phyloP scores from a whole-genome alignment of 1,284 basidiomycete species.

The Ustilago trichophora region DNA sequence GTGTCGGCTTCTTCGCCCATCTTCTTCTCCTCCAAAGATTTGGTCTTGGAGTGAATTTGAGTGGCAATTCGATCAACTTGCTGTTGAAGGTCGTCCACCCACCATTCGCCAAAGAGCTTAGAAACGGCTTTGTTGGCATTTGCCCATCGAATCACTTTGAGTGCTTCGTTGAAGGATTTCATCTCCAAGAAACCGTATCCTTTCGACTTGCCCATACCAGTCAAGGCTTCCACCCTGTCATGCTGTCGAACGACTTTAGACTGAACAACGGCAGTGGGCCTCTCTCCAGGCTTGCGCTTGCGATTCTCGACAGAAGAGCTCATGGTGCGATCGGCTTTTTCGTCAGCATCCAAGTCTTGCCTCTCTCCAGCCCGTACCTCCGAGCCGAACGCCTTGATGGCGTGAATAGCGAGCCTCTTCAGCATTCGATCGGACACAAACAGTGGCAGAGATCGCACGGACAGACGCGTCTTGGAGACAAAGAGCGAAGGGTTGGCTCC shows the following conservation, averaged over 20 bases:
- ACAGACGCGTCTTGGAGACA: slow-evolving; percentile 91
- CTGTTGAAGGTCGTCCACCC: slow-evolving; percentile 54
- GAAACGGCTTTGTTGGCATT: slow-evolving; percentile 77
- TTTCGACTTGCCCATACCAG: slow-evolving; percentile 83
- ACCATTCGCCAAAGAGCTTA: slow-evolving; percentile 54
- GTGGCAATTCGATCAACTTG: slow-evolving; percentile 41
- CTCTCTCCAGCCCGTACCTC: slow-evolving; percentile 79
- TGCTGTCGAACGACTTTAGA: slow-evolving; percentile 86
- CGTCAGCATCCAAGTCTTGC: slow-evolving; percentile 76
- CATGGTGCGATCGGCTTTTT: slow-evolving; percentile 71
- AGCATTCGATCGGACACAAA: slow-evolving; percentile 89
- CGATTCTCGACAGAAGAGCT: slow-evolving; percentile 51
- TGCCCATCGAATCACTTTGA: slow-evolving; percentile 89
- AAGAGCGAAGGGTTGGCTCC: slow-evolving; percentile 89
- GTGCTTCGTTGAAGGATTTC: slow-evolving; percentile 83
- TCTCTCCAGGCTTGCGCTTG: slow-evolving; percentile 68
- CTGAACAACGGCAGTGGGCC: slow-evolving; percentile 76
- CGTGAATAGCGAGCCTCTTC: slow-evolving; percentile 85
- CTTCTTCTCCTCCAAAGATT: slow-evolving; percentile 26
- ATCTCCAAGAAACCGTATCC: slow-evolving; percentile 98
- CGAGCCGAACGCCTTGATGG: slow-evolving; percentile 79
- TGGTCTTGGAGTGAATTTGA: slow-evolving; percentile 34
- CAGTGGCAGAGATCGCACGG: slow-evolving; percentile 88
- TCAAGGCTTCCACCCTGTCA: slow-evolving; percentile 86
- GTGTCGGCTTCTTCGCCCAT: slow-evolving; percentile 20